Evolutionary conservation across 352 stramenopile genomes (phyloP).

Genomic region (Phytopythium delawarense): DNA sequence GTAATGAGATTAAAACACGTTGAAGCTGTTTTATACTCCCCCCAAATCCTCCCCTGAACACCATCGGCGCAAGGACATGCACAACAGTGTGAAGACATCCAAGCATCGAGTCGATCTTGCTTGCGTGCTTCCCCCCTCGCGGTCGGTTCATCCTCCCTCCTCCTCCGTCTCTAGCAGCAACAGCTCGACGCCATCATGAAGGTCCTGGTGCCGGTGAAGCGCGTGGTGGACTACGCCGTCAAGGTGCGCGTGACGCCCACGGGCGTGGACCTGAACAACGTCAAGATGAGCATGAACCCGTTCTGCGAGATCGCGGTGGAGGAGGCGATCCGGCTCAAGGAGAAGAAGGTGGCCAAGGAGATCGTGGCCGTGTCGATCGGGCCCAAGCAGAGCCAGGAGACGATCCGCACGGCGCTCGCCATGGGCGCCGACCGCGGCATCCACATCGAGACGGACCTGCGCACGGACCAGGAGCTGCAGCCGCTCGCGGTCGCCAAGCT

Average conservation of each 20-base stretch:
- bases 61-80: conserved; percentile 1
- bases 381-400: conserved; percentile 96
- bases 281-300: conserved; percentile 99
- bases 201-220: conserved; percentile 97
- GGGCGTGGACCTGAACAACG: conserved; percentile 97
- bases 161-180: conserved; percentile 1
- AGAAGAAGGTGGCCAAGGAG: conserved; percentile 95
- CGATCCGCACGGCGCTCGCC: conserved; percentile 92
- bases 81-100: not conserved
- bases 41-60: not conserved
- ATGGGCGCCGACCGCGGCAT: conserved; percentile 96
- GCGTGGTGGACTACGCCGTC: conserved; percentile 97
- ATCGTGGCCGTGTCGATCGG: conserved; percentile 97
- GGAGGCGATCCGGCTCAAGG: conserved; percentile 98
- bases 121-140: not conserved
- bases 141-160: not conserved
- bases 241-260: conserved; percentile 95
- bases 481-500: conserved; percentile 97
- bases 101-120: conserved; percentile 3
- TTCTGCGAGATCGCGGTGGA: conserved; percentile 99
- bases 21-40: not conserved
- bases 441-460: conserved; percentile 95
- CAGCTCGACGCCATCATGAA: conserved; percentile 41
- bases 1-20: conserved; percentile 8
- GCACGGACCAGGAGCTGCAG: conserved; percentile 97